A percentile compares a stretch with the other conserved stretches of the same genome.
Conservation (phyloP, 345 rosid genomes). For the Microthlaspi erraticum region DNA sequence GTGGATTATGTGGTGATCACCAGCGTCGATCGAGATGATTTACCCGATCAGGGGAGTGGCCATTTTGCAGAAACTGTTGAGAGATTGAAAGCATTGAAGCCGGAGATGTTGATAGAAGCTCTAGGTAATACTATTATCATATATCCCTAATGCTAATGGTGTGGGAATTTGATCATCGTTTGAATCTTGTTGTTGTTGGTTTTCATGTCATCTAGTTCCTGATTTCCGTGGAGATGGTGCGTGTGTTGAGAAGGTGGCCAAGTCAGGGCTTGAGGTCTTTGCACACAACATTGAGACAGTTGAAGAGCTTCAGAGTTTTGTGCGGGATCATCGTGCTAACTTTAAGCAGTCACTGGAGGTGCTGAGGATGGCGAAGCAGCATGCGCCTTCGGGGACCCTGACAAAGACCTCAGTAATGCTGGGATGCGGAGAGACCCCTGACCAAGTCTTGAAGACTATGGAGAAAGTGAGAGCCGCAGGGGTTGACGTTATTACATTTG, state of each 20-base stretch:
- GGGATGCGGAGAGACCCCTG: conserved; percentile 99
- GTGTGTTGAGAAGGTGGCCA: conserved; percentile 88
- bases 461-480: conserved; percentile 97
- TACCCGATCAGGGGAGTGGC: conserved; percentile 84
- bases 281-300: conserved; percentile 99
- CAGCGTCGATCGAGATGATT: conserved; percentile 91
- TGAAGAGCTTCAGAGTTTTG: conserved; percentile 87
- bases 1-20: conserved; percentile 91
- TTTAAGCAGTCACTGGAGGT: conserved; percentile 94
- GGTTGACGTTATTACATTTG: conserved; percentile 98
- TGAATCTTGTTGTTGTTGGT: not conserved
- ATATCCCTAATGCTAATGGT: conserved; percentile 30
- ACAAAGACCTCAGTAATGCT: conserved; percentile 97
- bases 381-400: conserved; percentile 79
- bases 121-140: conserved; percentile 53
- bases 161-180: not conserved
- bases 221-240: conserved; percentile 85
- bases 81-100: conserved; percentile 84
- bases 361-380: conserved; percentile 80
- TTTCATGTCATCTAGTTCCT: conserved; percentile 65
- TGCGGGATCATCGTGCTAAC: conserved; percentile 94
- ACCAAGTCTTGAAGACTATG: conserved; percentile 87
- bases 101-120: conserved; percentile 88
- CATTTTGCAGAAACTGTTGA: conserved; percentile 82
- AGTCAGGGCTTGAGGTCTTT: conserved; percentile 84